Base-by-base conservation (phyloP, 139 green algal species). In the Nannochloris sp. region DNA sequence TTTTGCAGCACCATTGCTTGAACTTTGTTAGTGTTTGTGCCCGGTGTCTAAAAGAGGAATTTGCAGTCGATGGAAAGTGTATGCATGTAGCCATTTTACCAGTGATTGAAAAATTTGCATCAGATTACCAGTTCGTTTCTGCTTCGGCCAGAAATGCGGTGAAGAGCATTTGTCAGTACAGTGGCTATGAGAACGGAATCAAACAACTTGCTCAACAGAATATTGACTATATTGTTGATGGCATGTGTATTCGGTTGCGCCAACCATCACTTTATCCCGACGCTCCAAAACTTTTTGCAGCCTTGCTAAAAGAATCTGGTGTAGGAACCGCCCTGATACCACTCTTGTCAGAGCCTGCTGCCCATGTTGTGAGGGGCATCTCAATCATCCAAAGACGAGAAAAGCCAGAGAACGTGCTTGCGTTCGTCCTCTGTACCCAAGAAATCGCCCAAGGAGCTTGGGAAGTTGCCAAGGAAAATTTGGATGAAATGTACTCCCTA, bases 221-320 rank as follows among this genome's bases (percentile, higher is more conserved):
- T 57, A 79, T 79, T 2, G 85, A 94, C 63, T 93, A 91, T 57
- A 70, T 93, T 5, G 76, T 94, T 44, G 86, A 93, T 64, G 83
- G 74, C 8, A 55, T 90, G 30, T 91, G 84, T 50, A 49, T 56
- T 48, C 77, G 81, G 49, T 74, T 94, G 59, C 67, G 86, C 9
- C 56, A 72, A 59, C 48, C 62, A 31, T 59, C 68, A 2, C 31
- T 50, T 5, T 59, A 77, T 58, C 70, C 70, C 0, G 37, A 49
- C 0, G 83, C 86, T 11, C 86, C 87, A 1, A 66, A 79, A 55
- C 79, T 94, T 56, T 82, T 94, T 60, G 79, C 80, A 8, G 82
- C 77, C 11, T 70, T 94, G 59, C 73, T 94, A 68, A 62, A 67
- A 36, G 55, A 79, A 33, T 67, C 72, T 9, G 79, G 79, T 2